phyloP scores from a whole-genome alignment of 2,329 filamentous ascomycete species.

The Diatrype stigma region DNA sequence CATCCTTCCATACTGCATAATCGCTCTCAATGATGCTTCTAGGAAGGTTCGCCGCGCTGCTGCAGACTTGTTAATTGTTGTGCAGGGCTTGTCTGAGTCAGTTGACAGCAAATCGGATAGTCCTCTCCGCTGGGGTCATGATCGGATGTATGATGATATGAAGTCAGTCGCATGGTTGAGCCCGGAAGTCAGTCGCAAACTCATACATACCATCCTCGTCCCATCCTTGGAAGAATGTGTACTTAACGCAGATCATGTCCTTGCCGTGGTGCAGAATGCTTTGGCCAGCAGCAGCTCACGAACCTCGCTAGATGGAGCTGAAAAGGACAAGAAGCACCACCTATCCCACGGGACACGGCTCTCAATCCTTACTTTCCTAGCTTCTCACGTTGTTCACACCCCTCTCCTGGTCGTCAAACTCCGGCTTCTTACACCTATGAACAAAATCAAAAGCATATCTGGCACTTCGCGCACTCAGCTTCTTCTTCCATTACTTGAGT shows the following conservation, averaged over 20 bases:
- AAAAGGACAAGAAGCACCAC: slow-evolving; percentile 48
- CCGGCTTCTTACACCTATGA: slow-evolving; percentile 66
- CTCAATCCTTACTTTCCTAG: slow-evolving; percentile 66
- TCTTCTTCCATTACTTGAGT: slow-evolving; percentile 69
- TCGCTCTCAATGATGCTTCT: slow-evolving; percentile 70
- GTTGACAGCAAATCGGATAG: slow-evolving; percentile 36
- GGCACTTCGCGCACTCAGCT: slow-evolving; percentile 65
- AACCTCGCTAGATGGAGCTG: slow-evolving; percentile 18
- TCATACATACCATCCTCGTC: slow-evolving; percentile 64
- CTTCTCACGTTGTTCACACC: slow-evolving; percentile 65
- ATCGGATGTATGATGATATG: slow-evolving; percentile 59
- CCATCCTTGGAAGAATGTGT: slow-evolving; percentile 81
- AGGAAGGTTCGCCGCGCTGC: slow-evolving; percentile 73
- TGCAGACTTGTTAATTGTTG: slow-evolving; percentile 57
- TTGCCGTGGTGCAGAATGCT: slow-evolving; percentile 55
- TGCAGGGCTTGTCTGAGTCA: slow-evolving; percentile 46
- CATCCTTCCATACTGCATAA: slow-evolving; percentile 75
- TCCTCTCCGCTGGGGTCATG: slow-evolving; percentile 54
- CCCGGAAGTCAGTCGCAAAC: slow-evolving; percentile 50
- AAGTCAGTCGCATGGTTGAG: slow-evolving; percentile 55
- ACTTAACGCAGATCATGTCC: slow-evolving; percentile 70
- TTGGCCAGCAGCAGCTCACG: slow-evolving; percentile 51
- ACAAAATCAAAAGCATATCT: slow-evolving; percentile 69
- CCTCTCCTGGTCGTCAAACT: slow-evolving; percentile 67
- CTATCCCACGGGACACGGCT: slow-evolving; percentile 58